Conservation (phyloP, 2,329 filamentous ascomycete species). For the Rhynchosporium agropyri region DNA sequence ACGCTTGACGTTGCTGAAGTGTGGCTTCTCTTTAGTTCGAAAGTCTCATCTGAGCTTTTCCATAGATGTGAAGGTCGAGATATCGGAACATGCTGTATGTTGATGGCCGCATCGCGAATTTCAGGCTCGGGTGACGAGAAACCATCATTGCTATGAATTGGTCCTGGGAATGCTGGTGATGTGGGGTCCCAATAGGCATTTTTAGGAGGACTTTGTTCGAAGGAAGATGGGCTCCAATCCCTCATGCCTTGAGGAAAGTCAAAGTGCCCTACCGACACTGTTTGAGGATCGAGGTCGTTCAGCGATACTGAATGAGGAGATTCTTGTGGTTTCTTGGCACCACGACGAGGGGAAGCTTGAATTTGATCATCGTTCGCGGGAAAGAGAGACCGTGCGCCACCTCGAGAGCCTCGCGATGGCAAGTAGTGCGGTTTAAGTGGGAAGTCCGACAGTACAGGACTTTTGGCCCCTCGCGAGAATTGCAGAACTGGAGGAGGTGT, state of each 20-base stretch:
- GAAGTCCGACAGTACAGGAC: slow-evolving; percentile 10
- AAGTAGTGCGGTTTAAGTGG: slow-evolving; percentile 1
- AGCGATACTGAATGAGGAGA: slow-evolving; percentile 21
- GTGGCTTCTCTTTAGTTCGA: slow-evolving; percentile 1
- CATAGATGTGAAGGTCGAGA: slow-evolving; percentile 11
- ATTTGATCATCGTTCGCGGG: slow-evolving; percentile 18
- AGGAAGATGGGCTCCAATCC: slow-evolving; percentile 24
- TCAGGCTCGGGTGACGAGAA: slow-evolving; percentile 6
- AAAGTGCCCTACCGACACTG: slow-evolving; percentile 9
- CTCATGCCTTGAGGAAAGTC: slow-evolving; percentile 27
- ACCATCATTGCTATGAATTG: slow-evolving; percentile 8
- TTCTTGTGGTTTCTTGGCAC: slow-evolving; percentile 13
- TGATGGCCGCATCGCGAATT: slow-evolving; percentile 24
- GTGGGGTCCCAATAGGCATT: slow-evolving; percentile 15
- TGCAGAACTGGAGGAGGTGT: slow-evolving; percentile 1
- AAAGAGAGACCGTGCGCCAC: slow-evolving; percentile 27
- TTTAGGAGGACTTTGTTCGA: slow-evolving; percentile 22
- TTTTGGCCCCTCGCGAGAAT: slow-evolving; percentile 8
- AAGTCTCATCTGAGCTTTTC: neutral
- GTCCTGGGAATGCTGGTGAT: slow-evolving; percentile 10
- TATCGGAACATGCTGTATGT: slow-evolving; percentile 20
- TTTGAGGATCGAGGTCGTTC: slow-evolving; percentile 18
- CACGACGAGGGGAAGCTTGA: slow-evolving; percentile 19
- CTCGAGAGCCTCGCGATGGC: slow-evolving; percentile 20
- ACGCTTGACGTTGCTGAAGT: slow-evolving; percentile 30